Evolutionary conservation across 2,329 filamentous ascomycete species (phyloP).

Genomic region (Byssoonygena ceratinophila): DNA sequence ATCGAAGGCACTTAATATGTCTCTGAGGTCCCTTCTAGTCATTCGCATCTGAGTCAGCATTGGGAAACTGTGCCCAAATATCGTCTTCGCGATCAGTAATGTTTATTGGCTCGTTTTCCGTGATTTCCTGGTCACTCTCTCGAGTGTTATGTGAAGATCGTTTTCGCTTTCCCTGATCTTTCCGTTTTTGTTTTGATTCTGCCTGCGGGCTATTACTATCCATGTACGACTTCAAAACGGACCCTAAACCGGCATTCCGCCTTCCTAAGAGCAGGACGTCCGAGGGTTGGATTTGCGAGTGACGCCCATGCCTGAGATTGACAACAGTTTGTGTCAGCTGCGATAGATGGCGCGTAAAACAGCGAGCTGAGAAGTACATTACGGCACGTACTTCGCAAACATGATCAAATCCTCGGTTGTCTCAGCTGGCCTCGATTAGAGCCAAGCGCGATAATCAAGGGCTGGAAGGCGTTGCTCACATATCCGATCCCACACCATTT

Average conservation of each 20-base stretch:
- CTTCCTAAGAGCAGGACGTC: constrained; percentile 81
- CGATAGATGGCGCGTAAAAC: not conserved
- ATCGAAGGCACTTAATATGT: no score
- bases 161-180: not conserved
- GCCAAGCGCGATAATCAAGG: not conserved
- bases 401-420: constrained; percentile 40
- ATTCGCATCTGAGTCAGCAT: not conserved
- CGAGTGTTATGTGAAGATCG: not conserved
- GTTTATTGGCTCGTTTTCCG: not conserved
- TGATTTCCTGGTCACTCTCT: not conserved
- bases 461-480: constrained; percentile 41
- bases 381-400: constrained; percentile 43
- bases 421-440: constrained; percentile 1
- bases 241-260: constrained; percentile 74
- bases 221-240: constrained; percentile 48
- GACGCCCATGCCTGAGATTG: constrained; percentile 58
- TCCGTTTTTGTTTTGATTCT: not conserved
- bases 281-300: constrained; percentile 67
- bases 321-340: not conserved
- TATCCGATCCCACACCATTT: constrained; percentile 79
- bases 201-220: constrained; percentile 19
- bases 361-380: not conserved
- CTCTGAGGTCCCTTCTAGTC: no score
- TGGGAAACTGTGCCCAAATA: not conserved
- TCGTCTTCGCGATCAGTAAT: not conserved